Evolutionary conservation across 352 stramenopile species (phyloP).

Genomic region (Phytophthora colocasiae): DNA sequence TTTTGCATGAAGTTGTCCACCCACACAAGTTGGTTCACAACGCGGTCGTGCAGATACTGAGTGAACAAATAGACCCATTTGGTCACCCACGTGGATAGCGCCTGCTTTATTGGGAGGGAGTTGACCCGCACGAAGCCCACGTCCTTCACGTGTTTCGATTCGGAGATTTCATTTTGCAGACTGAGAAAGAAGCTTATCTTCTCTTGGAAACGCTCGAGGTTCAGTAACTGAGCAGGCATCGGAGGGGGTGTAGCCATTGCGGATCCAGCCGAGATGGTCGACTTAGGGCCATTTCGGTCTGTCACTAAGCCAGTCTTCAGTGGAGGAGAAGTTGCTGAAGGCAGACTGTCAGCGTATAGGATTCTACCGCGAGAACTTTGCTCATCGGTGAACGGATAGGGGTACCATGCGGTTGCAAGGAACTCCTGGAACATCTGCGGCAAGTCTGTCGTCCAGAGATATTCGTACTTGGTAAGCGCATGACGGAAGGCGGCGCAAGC

Average conservation of each 20-base stretch:
- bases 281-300: slow-evolving; percentile 19
- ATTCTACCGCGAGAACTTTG: slow-evolving; percentile 24
- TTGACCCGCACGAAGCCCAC: slow-evolving; percentile 94
- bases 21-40: slow-evolving; percentile 84
- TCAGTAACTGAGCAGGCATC: slow-evolving; percentile 76
- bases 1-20: slow-evolving; percentile 89
- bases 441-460: slow-evolving; percentile 93
- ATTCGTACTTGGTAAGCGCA: slow-evolving; percentile 92
- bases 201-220: slow-evolving; percentile 89
- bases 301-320: slow-evolving; percentile 8
- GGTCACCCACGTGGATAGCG: slow-evolving; percentile 93
- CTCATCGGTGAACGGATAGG: slow-evolving; percentile 42
- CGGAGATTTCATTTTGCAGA: slow-evolving; percentile 91
- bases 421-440: slow-evolving; percentile 90
- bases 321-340: slow-evolving; percentile 16
- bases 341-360: slow-evolving; percentile 37
- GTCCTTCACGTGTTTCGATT: slow-evolving; percentile 86
- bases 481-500: slow-evolving; percentile 63
- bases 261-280: slow-evolving; percentile 19
- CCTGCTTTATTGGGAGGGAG: slow-evolving; percentile 94
- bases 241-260: slow-evolving; percentile 47
- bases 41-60: slow-evolving; percentile 91
- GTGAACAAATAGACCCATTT: slow-evolving; percentile 97
- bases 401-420: slow-evolving; percentile 68
- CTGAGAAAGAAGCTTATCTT: slow-evolving; percentile 90